These are phyloP conservation scores for Amauroascus niger DNA, from an alignment of 2,329 filamentous ascomycete species.

Conservation along the genomic window DNA sequence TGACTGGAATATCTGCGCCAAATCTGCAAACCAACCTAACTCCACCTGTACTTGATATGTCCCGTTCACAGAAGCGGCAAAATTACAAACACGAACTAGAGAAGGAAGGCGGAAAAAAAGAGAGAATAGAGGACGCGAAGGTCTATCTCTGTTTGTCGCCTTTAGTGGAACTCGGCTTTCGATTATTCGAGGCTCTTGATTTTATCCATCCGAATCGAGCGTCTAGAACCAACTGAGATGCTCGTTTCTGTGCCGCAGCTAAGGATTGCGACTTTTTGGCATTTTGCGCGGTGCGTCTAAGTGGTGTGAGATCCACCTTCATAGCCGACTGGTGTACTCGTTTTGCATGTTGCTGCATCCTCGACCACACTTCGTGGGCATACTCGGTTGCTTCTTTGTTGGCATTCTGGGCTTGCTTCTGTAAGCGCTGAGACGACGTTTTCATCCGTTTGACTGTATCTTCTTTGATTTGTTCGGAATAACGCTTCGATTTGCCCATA, in stretches of 20 bases:
- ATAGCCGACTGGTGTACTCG: conserved; percentile 22
- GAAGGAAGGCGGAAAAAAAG: not conserved
- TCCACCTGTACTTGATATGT: conserved; percentile 1
- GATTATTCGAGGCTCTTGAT: not conserved
- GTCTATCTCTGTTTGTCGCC: not conserved
- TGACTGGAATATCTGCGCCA: not conserved
- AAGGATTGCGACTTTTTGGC: conserved; percentile 25
- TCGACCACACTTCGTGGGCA: conserved; percentile 23
- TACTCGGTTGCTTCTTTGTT: conserved; percentile 25
- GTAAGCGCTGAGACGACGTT: conserved; percentile 26
- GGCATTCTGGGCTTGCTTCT: conserved; percentile 23
- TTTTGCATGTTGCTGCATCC: conserved; percentile 12
- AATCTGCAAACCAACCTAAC: conserved; percentile 4
- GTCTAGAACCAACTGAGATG: conserved; percentile 17
- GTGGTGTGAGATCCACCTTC: conserved; percentile 22
- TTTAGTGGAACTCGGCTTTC: not conserved
- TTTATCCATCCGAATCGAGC: not conserved
- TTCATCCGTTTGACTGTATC: conserved; percentile 27
- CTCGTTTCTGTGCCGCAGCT: conserved; percentile 29
- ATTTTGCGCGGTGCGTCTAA: conserved; percentile 20
- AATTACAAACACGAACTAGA: conserved; percentile 5
- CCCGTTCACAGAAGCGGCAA: not conserved
- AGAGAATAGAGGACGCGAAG: not conserved
- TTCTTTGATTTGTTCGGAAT: conserved; percentile 27
- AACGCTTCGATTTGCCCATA: conserved; percentile 28